These are phyloP conservation scores for Pseudogymnoascus sp. DNA, from an alignment of 2,329 filamentous ascomycete genomes.

Conservation along the genomic window DNA sequence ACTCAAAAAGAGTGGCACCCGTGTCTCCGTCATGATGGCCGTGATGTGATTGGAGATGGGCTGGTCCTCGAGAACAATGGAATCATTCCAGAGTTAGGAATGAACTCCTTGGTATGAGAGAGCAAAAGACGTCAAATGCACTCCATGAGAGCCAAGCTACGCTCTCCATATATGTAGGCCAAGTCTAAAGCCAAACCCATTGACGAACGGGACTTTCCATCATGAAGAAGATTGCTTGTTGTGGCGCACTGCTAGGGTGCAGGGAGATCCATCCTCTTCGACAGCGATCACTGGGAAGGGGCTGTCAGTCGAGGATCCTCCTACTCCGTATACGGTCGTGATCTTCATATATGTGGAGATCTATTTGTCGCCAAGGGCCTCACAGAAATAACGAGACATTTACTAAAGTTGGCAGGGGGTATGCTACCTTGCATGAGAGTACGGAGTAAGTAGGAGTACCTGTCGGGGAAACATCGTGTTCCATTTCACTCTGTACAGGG, in stretches of 20 bases:
- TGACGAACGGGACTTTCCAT: background rate
- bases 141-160: background rate
- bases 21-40: background rate
- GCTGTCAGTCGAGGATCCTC: background rate
- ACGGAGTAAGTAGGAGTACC: constrained; percentile 7
- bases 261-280: background rate
- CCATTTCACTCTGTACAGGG: background rate
- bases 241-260: background rate
- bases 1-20: background rate
- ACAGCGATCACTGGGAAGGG: background rate
- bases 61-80: background rate
- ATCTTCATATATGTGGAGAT: background rate
- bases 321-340: background rate
- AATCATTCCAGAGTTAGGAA: background rate
- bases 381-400: background rate
- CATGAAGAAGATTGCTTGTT: background rate
- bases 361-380: background rate
- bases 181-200: background rate
- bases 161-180: background rate
- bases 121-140: background rate
- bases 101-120: background rate
- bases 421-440: background rate
- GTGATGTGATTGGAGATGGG: background rate
- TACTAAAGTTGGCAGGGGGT: background rate
- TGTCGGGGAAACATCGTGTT: background rate